Conservation (phyloP, 768 basidiomycete genomes). For the Tulasnella sp. region DNA sequence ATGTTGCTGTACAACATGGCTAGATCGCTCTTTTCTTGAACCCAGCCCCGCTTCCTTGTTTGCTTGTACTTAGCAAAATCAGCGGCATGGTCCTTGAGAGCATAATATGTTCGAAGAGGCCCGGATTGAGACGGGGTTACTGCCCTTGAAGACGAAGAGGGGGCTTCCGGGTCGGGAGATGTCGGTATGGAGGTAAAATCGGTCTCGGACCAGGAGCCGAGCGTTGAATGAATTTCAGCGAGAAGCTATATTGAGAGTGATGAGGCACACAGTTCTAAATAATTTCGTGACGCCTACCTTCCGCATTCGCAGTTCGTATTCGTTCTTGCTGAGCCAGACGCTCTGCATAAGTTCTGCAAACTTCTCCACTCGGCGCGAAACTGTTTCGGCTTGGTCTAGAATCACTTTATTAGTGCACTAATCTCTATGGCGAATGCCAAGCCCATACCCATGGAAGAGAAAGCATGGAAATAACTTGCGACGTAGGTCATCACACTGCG, state of each 20-base stretch:
- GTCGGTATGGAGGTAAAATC: conserved; percentile 29
- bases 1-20: conserved; percentile 87
- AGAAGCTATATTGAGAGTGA: conserved; percentile 39
- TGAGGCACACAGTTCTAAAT: not conserved
- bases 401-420: not conserved
- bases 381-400: conserved; percentile 90
- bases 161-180: not conserved
- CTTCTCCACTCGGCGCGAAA: conserved; percentile 87
- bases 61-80: conserved; percentile 78
- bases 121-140: not conserved
- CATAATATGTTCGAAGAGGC: conserved; percentile 53
- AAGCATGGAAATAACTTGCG: conserved; percentile 96
- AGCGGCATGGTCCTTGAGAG: conserved; percentile 71
- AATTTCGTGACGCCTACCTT: conserved; percentile 45
- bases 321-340: conserved; percentile 80
- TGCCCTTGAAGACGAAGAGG: not conserved
- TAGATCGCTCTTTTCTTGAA: conserved; percentile 83
- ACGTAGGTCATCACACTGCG: conserved; percentile 98
- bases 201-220: conserved; percentile 63
- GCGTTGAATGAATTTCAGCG: conserved; percentile 59
- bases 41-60: conserved; percentile 80
- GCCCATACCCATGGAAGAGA: conserved; percentile 85
- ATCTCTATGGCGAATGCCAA: not conserved
- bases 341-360: conserved; percentile 95
- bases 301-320: conserved; percentile 84